These are phyloP conservation scores for Phytophthora colocasiae DNA, from an alignment of 352 stramenopile genomes.

Conservation along the genomic window DNA sequence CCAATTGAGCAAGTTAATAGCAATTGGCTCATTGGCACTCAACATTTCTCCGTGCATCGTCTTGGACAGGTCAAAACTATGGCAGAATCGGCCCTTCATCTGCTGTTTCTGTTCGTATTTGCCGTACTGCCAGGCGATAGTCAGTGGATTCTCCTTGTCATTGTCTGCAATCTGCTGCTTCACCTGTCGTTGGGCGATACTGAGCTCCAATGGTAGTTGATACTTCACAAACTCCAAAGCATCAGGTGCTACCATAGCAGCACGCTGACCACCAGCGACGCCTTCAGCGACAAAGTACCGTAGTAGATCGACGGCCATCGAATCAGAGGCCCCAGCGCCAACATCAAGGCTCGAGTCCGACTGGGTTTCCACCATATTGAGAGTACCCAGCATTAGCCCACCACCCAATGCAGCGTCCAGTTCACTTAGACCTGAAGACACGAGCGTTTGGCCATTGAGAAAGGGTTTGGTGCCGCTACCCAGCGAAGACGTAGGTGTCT, in stretches of 20 bases:
- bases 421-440: conserved; percentile 60
- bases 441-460: conserved; percentile 68
- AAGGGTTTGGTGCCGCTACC: conserved; percentile 58
- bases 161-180: conserved; percentile 55
- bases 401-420: conserved; percentile 65
- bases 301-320: conserved; percentile 58
- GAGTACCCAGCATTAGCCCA: conserved; percentile 56
- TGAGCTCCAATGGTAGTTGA: conserved; percentile 68
- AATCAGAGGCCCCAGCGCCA: conserved; percentile 24
- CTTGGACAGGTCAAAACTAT: conserved; percentile 78
- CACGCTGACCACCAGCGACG: conserved; percentile 52
- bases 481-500: background rate
- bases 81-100: conserved; percentile 58
- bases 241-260: conserved; percentile 48
- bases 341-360: conserved; percentile 10
- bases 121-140: conserved; percentile 82
- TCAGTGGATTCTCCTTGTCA: conserved; percentile 35
- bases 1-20: conserved; percentile 31
- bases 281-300: conserved; percentile 74
- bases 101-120: conserved; percentile 52
- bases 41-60: conserved; percentile 62
- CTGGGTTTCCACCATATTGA: conserved; percentile 56
- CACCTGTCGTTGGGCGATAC: conserved; percentile 68
- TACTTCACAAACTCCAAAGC: conserved; percentile 42
- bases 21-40: conserved; percentile 44